These are phyloP conservation scores for Rhododendron molle DNA, from an alignment of 148 eudicot species.

Conservation along the genomic window DNA sequence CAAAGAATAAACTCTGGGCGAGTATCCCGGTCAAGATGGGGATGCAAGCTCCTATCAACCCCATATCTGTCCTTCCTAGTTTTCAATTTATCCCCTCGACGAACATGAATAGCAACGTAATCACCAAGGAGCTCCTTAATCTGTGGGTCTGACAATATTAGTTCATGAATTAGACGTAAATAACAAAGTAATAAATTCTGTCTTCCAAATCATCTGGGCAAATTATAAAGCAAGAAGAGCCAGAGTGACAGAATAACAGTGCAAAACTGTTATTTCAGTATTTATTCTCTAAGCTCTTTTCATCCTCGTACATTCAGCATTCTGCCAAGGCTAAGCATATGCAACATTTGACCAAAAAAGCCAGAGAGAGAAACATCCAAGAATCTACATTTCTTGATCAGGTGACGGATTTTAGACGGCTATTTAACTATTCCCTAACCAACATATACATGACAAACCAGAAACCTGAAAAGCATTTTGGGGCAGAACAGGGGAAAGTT, in stretches of 20 bases:
- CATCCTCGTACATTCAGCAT: neutral
- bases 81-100: conserved; percentile 85
- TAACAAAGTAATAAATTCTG: neutral
- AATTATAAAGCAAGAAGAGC: neutral
- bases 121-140: conserved; percentile 78
- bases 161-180: conserved; percentile 14
- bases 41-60: conserved; percentile 64
- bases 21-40: conserved; percentile 92
- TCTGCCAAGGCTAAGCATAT: neutral
- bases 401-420: neutral
- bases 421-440: neutral
- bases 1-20: conserved; percentile 76
- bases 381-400: neutral
- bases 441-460: neutral
- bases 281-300: neutral
- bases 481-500: neutral
- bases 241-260: neutral
- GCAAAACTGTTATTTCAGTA: neutral
- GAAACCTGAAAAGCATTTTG: neutral
- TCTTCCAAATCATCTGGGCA: neutral
- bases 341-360: neutral
- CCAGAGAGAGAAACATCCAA: neutral
- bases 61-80: conserved; percentile 88
- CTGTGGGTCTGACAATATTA: conserved; percentile 35
- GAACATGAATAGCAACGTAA: conserved; percentile 96